These are phyloP conservation scores for Beauveria scarabaeidicola DNA, from an alignment of 2,329 filamentous ascomycete genomes.

Conservation along the genomic window DNA sequence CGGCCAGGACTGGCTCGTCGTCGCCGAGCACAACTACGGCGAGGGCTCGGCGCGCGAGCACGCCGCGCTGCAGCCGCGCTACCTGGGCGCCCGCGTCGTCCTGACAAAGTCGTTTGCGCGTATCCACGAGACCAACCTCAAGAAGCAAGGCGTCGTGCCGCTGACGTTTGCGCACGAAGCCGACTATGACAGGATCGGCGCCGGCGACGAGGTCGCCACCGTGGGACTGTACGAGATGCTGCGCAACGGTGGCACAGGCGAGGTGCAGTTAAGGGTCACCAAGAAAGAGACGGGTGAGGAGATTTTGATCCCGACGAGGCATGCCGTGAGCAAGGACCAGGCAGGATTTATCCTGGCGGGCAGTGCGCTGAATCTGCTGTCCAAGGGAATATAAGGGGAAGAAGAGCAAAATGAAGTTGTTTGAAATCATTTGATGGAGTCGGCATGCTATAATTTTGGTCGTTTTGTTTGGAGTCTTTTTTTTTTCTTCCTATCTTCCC, in stretches of 20 bases:
- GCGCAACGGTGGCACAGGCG: constrained; percentile 65
- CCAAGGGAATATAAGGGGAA: constrained; percentile 39
- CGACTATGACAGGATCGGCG: constrained; percentile 77
- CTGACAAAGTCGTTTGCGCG: constrained; percentile 81
- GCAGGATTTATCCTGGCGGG: constrained; percentile 87
- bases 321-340: constrained; percentile 84
- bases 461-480: not conserved
- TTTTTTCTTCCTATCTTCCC: not conserved
- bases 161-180: constrained; percentile 81
- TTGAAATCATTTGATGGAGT: not conserved
- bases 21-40: constrained; percentile 96
- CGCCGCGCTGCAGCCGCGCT: constrained; percentile 83
- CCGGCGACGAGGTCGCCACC: constrained; percentile 76
- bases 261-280: constrained; percentile 57
- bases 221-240: constrained; percentile 79
- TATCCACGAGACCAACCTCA: constrained; percentile 92
- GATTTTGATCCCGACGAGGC: constrained; percentile 67
- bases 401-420: not conserved
- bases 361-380: constrained; percentile 84
- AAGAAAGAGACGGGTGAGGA: constrained; percentile 56
- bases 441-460: not conserved
- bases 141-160: constrained; percentile 95
- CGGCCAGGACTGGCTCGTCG: constrained; percentile 77
- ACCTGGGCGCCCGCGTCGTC: constrained; percentile 77
- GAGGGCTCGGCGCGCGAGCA: constrained; percentile 86